A percentile compares a stretch with the other conserved stretches of the same genome.
phyloP scores from a whole-genome alignment of 495 filamentous ascomycete genomes.

The Oleoguttula mirabilis region DNA sequence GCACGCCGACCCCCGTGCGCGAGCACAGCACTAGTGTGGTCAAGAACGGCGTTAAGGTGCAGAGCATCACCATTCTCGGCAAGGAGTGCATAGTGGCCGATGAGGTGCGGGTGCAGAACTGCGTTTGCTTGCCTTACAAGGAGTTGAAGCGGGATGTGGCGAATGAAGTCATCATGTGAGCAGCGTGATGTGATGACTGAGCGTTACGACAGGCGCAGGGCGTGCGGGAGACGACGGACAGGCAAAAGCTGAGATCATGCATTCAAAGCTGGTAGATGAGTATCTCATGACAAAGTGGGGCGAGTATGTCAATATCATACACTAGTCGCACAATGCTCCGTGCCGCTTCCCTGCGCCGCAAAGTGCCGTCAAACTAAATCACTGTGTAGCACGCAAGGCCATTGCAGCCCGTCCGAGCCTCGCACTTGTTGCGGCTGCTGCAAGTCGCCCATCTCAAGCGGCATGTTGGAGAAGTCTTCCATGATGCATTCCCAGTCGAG shows the following conservation, averaged over 20 bases:
- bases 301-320: too few relatives aligned
- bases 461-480: conserved; percentile 1
- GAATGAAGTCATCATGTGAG: conserved; percentile 23
- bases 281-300: too few relatives aligned
- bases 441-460: conserved; percentile 1
- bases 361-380: neutral
- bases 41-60: conserved; percentile 96
- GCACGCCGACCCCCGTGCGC: conserved; percentile 75
- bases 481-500: conserved; percentile 16
- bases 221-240: too few relatives aligned
- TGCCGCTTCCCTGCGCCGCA: too few relatives aligned
- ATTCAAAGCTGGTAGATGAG: too few relatives aligned
- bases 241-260: too few relatives aligned
- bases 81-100: conserved; percentile 94
- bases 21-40: conserved; percentile 91
- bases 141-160: conserved; percentile 65
- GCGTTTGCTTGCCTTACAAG: conserved; percentile 95
- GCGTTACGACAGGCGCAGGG: too few relatives aligned
- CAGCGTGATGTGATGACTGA: neutral
- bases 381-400: neutral
- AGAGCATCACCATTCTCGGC: conserved; percentile 95
- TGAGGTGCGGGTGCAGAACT: conserved; percentile 96
- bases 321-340: too few relatives aligned
- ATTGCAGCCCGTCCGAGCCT: neutral
- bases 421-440: neutral